Evolutionary conservation across 2,329 filamentous ascomycete species (phyloP).

Genomic region (Penicillium occitanis): DNA sequence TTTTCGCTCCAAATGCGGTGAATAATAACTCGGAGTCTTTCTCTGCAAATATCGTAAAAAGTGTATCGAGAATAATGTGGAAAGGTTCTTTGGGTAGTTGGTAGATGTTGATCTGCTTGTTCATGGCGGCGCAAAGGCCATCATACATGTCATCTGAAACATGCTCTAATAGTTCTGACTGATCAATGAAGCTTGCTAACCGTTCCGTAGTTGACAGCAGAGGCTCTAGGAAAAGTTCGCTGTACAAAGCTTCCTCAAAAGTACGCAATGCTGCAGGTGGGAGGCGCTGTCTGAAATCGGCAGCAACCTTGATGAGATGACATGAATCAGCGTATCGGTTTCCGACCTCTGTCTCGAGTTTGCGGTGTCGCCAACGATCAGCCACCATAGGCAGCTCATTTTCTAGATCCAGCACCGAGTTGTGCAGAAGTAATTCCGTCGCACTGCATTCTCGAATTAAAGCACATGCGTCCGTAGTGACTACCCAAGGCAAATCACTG

Average conservation of each 20-base stretch:
- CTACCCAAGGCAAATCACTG: conserved; percentile 74
- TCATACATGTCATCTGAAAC: conserved; percentile 79
- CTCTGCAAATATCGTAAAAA: conserved; percentile 45
- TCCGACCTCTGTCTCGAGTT: conserved; percentile 49
- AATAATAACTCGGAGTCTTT: conserved; percentile 46
- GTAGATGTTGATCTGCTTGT: conserved; percentile 59
- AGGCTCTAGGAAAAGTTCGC: conserved; percentile 73
- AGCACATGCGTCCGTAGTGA: conserved; percentile 78
- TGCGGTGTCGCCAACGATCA: conserved; percentile 47
- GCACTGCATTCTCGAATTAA: conserved; percentile 76
- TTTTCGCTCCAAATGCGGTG: conserved; percentile 73
- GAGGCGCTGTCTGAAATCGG: conserved; percentile 69
- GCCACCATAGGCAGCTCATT: conserved; percentile 40
- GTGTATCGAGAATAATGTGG: conserved; percentile 50
- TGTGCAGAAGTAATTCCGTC: conserved; percentile 73
- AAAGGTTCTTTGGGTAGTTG: conserved; percentile 54
- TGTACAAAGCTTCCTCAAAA: conserved; percentile 65
- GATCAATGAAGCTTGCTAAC: conserved; percentile 75
- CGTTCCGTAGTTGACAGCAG: conserved; percentile 69
- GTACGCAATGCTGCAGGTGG: conserved; percentile 67
- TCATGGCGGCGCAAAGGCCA: conserved; percentile 67
- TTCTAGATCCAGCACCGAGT: conserved; percentile 49
- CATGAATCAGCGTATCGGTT: conserved; percentile 57
- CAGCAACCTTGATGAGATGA: conserved; percentile 66
- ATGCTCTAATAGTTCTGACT: conserved; percentile 72